Conservation (phyloP, 768 basidiomycete genomes). For the Sporobolomyces roseus region DNA sequence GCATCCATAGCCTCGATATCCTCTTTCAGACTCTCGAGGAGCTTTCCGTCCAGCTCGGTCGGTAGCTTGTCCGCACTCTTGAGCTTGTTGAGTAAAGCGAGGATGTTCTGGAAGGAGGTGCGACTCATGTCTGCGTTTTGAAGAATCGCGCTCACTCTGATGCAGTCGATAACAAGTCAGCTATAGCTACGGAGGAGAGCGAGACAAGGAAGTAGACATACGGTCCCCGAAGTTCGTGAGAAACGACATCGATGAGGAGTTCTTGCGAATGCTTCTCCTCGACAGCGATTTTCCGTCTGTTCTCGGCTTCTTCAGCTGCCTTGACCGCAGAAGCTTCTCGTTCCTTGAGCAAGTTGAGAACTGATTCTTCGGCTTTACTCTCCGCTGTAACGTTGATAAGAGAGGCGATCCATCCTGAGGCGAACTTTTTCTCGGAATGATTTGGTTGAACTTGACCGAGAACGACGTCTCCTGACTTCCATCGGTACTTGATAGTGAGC, state of each 20-base stretch:
- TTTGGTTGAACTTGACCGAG: constrained; percentile 11
- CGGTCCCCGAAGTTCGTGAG: constrained; percentile 48
- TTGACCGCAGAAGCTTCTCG: constrained; percentile 42
- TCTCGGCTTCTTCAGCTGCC: constrained; percentile 39
- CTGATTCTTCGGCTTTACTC: constrained; percentile 15
- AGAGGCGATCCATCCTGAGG: constrained; percentile 23
- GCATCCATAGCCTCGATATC: constrained; percentile 45
- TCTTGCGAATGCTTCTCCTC: constrained; percentile 50
- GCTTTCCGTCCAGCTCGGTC: constrained; percentile 23
- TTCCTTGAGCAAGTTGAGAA: constrained; percentile 18
- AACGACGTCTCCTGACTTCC: constrained; percentile 14
- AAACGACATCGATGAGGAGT: constrained; percentile 49
- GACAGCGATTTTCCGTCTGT: constrained; percentile 47
- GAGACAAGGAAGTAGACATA: not conserved
- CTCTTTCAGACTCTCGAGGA: constrained; percentile 46
- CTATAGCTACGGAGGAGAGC: no score
- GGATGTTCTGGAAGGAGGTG: constrained; percentile 15
- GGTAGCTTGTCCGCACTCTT: not conserved
- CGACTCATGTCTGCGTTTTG: constrained; percentile 42
- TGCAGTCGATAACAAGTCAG: not conserved
- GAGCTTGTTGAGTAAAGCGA: constrained; percentile 1
- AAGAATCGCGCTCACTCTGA: constrained; percentile 47
- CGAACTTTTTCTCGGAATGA: not conserved
- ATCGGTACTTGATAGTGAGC: constrained; percentile 21
- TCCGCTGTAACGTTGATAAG: constrained; percentile 26